Base-by-base conservation (phyloP, 148 eudicot species). In the Heliosperma pusillum region DNA sequence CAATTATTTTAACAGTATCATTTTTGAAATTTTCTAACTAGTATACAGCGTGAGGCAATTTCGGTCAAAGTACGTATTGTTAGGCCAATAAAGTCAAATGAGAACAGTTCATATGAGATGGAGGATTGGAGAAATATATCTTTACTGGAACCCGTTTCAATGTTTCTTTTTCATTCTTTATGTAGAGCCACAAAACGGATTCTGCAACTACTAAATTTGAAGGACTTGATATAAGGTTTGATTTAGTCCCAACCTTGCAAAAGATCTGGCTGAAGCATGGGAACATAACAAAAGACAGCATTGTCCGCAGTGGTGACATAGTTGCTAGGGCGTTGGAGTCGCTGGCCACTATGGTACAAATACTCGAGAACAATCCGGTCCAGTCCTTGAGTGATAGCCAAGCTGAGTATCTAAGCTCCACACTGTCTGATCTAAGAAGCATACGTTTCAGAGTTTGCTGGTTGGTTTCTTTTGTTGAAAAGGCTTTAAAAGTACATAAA, bases 181-280 rank as follows among this genome's bases (percentile, higher is more conserved):
- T 57, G 55, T 45, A 76, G 79, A 19, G 33, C n/a, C 61, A 44
- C 17, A 13, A 67, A 33, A 55, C 33, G 11, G 64, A 19, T 33
- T 29, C 50, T 36, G 44, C 45, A 59, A 57, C 55, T 15, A 45
- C 30, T 0, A n/a, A 69, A 76, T 76, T 68, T 17, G 29, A 76
- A 68, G 78, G 66, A 26, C 4, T 77, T 58, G 30, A 45, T 0
- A 27, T 69, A 7, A 69, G 69, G 30, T 10, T 59, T n/a, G 50
- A 77, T 44, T 7, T 69, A 3, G 8, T 77, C 25, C 79, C 79
- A 24, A 66, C 59, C 63, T 77, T 77, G 27, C 67, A 77, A 61
- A 69, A 69, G 19, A 77, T 77, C 27, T 76, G 74, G 79, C 66
- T 10, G 20, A 58, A 77, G 30, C 74, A 77, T 15, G 79, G 74